Evolutionary conservation across 345 rosid species (phyloP), one percentile per base, ranked within the genome.

Genomic region (Pelargonium nanum): DNA sequence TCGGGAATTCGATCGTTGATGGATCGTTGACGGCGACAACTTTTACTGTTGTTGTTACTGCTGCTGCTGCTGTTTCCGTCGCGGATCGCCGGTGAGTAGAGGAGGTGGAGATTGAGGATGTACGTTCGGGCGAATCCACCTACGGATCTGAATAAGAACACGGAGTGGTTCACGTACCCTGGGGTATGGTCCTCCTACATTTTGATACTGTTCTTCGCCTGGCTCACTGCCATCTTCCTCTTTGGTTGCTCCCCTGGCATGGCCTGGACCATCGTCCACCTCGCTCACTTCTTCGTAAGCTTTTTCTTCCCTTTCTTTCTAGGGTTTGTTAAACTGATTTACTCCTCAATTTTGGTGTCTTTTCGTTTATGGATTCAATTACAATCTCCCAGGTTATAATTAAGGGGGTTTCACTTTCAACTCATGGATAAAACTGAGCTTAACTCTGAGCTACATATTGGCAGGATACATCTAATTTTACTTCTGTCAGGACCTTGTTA

Each of bases 261-360:
- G 74, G 96, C 90, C 50, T 88, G 96, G 92, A 85, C 96, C 69
- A 67, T 83, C 70, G 96, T 85, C 59, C 87, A 84, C 72, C 85
- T 85, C 72, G 52, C 74, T 23, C 96, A 88, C 72, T 84, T 86
- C 68, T 58, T 66, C 26, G 91, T 86, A 78, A 28, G 76, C 25
- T 69, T 19, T 44, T 19, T 23, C 23, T 61, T 4, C 19, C 21
- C 16, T 24, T 26, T 26, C 48, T 25, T 7, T 15, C 69, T 93
- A 93, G 64, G 83, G 87, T 40, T 40, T 40, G 4, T 28, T 28
- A 3, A 28, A 28, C 8, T n/a, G n/a, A n/a, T 28, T 28, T 28
- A 28, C 13, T 40, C 0, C 48, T 2, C 15, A 0, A 2, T 40
- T 40, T 40, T 15, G 13, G 48, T 30, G n/a, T n/a, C n/a, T n/a